Conservation (phyloP, 352 stramenopile species). For the Phytophthora vignae region DNA sequence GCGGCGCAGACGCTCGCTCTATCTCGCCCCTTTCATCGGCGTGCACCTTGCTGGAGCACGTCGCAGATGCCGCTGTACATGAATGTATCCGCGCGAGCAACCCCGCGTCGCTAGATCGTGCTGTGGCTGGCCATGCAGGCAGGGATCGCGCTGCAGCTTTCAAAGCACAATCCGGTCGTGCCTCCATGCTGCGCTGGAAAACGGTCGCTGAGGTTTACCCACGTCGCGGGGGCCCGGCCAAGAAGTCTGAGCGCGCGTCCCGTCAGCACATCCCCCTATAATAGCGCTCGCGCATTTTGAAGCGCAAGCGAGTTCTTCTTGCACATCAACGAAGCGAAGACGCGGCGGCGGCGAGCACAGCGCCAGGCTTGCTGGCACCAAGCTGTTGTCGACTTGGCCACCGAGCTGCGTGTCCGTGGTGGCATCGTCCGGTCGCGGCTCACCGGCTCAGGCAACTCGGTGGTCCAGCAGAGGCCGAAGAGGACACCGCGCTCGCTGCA, state of each 20-base stretch:
- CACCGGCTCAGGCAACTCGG: constrained; percentile 7
- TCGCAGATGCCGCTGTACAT: constrained; percentile 32
- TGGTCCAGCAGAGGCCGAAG: constrained; percentile 17
- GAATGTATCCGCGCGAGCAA: constrained; percentile 23
- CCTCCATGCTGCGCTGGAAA: not conserved
- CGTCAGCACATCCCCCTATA: constrained; percentile 26
- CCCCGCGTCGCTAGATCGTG: constrained; percentile 22
- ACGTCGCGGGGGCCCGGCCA: not conserved
- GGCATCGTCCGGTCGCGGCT: constrained; percentile 14
- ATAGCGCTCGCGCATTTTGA: constrained; percentile 16
- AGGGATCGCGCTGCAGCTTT: not conserved
- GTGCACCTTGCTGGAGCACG: constrained; percentile 23
- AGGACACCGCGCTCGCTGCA: not conserved
- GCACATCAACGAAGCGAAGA: constrained; percentile 34
- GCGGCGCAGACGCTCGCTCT: constrained; percentile 24
- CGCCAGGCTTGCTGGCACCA: constrained; percentile 19
- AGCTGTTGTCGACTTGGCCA: constrained; percentile 3
- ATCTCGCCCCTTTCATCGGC: constrained; percentile 30
- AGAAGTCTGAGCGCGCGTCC: constrained; percentile 15
- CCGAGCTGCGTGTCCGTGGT: constrained; percentile 4
- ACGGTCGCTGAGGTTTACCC: not conserved
- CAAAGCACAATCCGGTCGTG: constrained; percentile 27
- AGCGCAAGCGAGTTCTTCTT: constrained; percentile 27
- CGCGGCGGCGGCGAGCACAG: constrained; percentile 14
- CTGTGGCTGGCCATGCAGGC: not conserved